Conservation (phyloP, 1,284 basidiomycete species). For the Malassezia pachydermatis region DNA sequence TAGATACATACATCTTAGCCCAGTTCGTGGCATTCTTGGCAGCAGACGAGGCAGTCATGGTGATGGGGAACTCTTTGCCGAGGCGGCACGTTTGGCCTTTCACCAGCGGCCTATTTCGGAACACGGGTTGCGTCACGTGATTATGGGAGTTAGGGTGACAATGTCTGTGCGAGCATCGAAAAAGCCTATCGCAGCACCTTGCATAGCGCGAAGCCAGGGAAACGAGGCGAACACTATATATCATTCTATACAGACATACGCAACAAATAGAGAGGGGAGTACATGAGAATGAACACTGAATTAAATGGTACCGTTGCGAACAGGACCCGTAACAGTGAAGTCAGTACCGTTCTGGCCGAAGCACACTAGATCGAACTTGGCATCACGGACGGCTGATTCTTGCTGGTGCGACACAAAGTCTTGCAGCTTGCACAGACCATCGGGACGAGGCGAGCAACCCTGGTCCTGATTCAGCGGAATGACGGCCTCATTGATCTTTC, state of each 20-base stretch:
- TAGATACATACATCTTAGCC: conserved; percentile 11
- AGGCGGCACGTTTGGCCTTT: too few relatives aligned
- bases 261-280: too few relatives aligned
- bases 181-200: background rate
- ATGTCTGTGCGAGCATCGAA: too few relatives aligned
- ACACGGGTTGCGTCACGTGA: conserved; percentile 11
- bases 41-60: conserved; percentile 8
- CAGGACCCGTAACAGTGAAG: conserved; percentile 18
- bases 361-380: conserved; percentile 40
- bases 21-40: conserved; percentile 12
- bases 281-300: too few relatives aligned
- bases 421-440: conserved; percentile 70
- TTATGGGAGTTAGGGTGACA: too few relatives aligned
- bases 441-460: conserved; percentile 54
- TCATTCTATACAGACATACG: background rate
- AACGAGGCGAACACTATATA: background rate
- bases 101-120: conserved; percentile 8
- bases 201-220: background rate
- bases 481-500: conserved; percentile 62
- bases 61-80: too few relatives aligned
- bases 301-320: conserved; percentile 11
- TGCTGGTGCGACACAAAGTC: conserved; percentile 57
- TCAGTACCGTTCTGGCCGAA: conserved; percentile 37
- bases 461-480: conserved; percentile 63
- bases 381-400: conserved; percentile 24